Base-by-base conservation (phyloP, 306 rosid genomes). In the Abrus pulchellus region DNA sequence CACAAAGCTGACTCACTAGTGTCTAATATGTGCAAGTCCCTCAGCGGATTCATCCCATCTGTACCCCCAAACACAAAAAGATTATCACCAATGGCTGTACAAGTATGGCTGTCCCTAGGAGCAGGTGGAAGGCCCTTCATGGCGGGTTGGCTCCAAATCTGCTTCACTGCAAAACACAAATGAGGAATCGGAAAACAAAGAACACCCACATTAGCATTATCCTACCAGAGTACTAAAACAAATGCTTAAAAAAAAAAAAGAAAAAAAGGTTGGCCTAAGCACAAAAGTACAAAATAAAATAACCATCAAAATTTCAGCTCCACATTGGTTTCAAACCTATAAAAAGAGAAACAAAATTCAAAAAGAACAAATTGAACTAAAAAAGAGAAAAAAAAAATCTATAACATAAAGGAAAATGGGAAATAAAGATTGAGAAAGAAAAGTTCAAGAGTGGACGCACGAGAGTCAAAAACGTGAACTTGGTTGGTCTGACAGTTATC, bases 61-160 rank as follows among this genome's bases (percentile, higher is more conserved):
- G 99, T 96, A 60, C 99, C 99, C 72, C 99, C 99, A 88, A 96
- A 96, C 20, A 96, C 92, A 81, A 83, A 93, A 11, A 96, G 92
- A 83, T 89, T 87, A 81, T 92, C 93, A 75, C 91, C 97, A 89
- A 96, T 84, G 6, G 93, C 82, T 7, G 93, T 89, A 74, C 99
- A 96, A 45, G 90, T 90, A 80, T 96, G 98, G 83, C 99, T 96
- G 83, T 96, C 99, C 85, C 99, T 90, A 6, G 97, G 97, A 75
- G 90, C 80, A 20, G 99, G 99, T 2, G 90, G 90, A 30, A 83
- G 70, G 80, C 99, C 98, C 75, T 93, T 92, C 20, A 92, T 70
- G 67, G 56, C 79, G 9, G 99, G 99, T 86, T 86, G 90, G 81
- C 87, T 92, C 99, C 99, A 96, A 55, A 76, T 84, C 84, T 88